These are phyloP conservation scores for Capsicum pubescens DNA, from an alignment of 257 asterid species.

Conservation along the genomic window DNA sequence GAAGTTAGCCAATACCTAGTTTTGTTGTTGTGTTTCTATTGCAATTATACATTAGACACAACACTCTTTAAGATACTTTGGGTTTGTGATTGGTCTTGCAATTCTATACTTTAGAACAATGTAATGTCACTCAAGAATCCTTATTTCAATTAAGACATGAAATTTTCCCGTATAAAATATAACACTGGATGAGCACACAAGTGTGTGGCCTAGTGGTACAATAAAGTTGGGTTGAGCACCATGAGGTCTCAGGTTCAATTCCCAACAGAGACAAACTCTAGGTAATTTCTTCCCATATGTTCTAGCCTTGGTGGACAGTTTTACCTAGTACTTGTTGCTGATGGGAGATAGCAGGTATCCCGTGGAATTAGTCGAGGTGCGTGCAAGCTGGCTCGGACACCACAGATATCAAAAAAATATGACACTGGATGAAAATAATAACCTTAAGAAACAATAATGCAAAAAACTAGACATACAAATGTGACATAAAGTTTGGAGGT, in stretches of 20 bases:
- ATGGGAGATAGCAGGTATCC: too few relatives aligned
- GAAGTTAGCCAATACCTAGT: neutral
- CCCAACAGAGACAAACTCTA: too few relatives aligned
- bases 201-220: too few relatives aligned
- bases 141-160: neutral
- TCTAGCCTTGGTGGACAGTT: too few relatives aligned
- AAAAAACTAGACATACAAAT: conserved; percentile 1
- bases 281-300: too few relatives aligned
- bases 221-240: too few relatives aligned
- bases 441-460: neutral
- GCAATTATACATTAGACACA: neutral
- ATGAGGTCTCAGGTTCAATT: too few relatives aligned
- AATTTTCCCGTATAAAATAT: neutral
- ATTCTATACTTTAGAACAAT: neutral
- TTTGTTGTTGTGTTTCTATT: neutral
- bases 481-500: conserved; percentile 6
- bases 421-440: neutral
- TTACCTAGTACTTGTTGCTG: too few relatives aligned
- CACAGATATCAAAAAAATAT: too few relatives aligned
- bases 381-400: too few relatives aligned
- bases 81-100: neutral
- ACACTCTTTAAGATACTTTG: neutral
- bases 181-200: neutral
- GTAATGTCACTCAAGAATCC: neutral
- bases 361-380: too few relatives aligned